phyloP scores from a whole-genome alignment of 257 asterid species.

The Lithospermum erythrorhizon region DNA sequence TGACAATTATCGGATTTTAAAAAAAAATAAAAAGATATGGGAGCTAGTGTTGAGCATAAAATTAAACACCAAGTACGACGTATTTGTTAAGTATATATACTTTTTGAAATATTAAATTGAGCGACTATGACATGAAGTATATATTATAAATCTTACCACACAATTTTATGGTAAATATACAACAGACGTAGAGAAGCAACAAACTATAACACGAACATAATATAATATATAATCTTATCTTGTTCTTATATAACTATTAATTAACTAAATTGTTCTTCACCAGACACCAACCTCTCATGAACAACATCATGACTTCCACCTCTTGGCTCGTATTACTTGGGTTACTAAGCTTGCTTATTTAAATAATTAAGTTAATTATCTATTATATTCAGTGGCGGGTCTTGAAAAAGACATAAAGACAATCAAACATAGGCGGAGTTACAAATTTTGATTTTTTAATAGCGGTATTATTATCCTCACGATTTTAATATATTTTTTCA shows the following conservation, averaged over 20 bases:
- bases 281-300: slow-evolving; percentile 11
- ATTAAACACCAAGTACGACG: background rate
- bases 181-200: slow-evolving; percentile 21
- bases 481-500: too few species aligned
- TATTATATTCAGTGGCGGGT: too few species aligned
- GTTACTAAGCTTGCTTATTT: slow-evolving; percentile 11
- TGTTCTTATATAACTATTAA: too few species aligned
- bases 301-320: slow-evolving; percentile 31
- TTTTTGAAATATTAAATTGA: too few species aligned
- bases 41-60: too few species aligned
- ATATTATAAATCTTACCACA: slow-evolving; percentile 11
- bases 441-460: too few species aligned
- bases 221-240: slow-evolving; percentile 20
- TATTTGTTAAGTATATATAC: background rate
- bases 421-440: too few species aligned
- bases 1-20: too few species aligned
- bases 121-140: background rate
- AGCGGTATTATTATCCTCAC: too few species aligned
- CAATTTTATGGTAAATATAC: background rate
- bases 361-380: too few species aligned
- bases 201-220: background rate
- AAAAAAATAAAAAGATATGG: too few species aligned
- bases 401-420: too few species aligned
- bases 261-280: slow-evolving; percentile 16
- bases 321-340: background rate